Base-by-base conservation (phyloP, 805 yeast species). In the Cyberlindnera mississippiensis region DNA sequence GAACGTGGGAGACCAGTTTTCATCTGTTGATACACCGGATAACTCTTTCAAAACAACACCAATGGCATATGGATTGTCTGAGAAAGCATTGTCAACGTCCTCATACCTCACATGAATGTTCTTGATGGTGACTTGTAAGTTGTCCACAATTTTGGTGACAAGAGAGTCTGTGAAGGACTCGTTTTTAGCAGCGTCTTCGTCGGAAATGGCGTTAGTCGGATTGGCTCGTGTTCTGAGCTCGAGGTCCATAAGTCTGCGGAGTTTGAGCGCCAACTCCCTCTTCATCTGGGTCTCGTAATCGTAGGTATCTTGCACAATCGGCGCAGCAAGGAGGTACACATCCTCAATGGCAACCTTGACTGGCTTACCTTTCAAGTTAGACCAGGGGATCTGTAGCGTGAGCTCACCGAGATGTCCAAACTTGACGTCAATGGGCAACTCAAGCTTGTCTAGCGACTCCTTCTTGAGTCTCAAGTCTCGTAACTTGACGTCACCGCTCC, bases 401-500 rank as follows among this genome's bases (percentile, higher is more conserved):
- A 93, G 71, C 51, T 84, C 86, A 2, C 98, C 99, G 44, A 93
- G 62, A 57, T 86, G 88, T 31, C 99, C 99, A 58, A 84, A 85
- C 47, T 78, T 76, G 12, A 95, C 91, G 60, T 90, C 86, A 28
- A 93, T 65, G 2, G 99, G 99, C 29, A 95, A 65, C 48, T 85
- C 78, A 49, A 93, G 73, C 52, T 84, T 76, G 62, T 95, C 99
- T 35, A 93, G 69, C 3, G 96, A 88, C 59, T 90, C 97, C 47
- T 85, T 83, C 64, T 86, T 88, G 45, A 93, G 69, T 43, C 82
- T 75, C 47, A 95, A 73, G 59, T 90, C 81, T 48, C 73, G 74
- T 41, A 93, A 69, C 59, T 86, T 86, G 24, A 90, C 98, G 68
- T 93, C 98, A 28, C 99, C 99, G 55, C 89, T 79, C 96, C 98